Base-by-base conservation (phyloP, 495 filamentous ascomycete genomes). In the Neurospora cerealis region DNA sequence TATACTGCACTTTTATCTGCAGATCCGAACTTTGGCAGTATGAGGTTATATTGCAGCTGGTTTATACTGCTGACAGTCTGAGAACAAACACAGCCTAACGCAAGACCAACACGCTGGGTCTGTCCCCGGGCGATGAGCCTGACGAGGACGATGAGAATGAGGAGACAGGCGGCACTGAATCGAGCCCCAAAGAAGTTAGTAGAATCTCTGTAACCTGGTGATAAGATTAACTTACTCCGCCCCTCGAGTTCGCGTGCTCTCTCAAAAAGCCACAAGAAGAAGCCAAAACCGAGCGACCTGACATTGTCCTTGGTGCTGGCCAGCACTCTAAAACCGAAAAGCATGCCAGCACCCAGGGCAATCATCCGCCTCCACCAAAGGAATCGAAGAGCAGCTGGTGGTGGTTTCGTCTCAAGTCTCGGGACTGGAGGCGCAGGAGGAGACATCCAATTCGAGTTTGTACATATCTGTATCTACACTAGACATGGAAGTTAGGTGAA, bases 121-220 rank as follows among this genome's bases (percentile, higher is more conserved):
- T 97, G 71, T 94, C 91, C 2, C 93, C 92, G 13, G 89, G 89
- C 46, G 86, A 87, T 21, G 90, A 91, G 48, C 88, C 90, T 9
- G 90, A 91, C 69, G 89, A 92, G 71, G 91, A 93, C 75, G 89
- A 88, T 90, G 70, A 90, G 92, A 92, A 95, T 75, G 88, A 90
- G 74, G 89, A 93, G 37, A 38, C 9, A 38, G 37, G 37, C 37
- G 40, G 13, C 40, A 17, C 40, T 41, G 40, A 41, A 15, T 5
- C 5, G 40, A 41, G 13, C 40, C 40, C 40, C 40, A 41, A 41
- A 41, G 40, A 5, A 41, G 40, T 17, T 17, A 17, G 5, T 6
- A 17, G 40, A 7, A 41, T 17, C 13, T 41, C 40, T 41, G 5
- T 7, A 41, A 41, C 15, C 40, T 41, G 15, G 40, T 15, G 5